Evolutionary conservation across 2,329 filamentous ascomycete genomes (phyloP), one percentile per base, ranked within the genome.

Genomic region (Fusarium nematophilum): DNA sequence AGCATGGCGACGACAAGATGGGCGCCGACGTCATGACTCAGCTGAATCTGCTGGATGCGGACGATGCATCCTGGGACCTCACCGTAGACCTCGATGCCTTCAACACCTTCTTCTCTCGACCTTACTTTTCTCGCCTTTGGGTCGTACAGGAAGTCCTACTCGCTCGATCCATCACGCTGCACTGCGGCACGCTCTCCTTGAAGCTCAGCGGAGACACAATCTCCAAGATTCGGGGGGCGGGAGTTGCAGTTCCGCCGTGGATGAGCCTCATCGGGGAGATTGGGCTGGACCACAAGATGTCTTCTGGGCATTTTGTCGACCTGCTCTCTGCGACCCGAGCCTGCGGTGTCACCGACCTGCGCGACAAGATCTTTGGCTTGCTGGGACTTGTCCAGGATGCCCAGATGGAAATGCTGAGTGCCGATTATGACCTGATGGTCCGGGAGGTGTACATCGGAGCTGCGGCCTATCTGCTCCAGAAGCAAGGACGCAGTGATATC

Each of bases 371-470:
- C 11, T 61, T 61, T 29, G 57, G 57, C 9, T 9, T 61, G 4
- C 47, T 61, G 21, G 59, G 57, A 11, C 25, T 62, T 5, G 29
- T 57, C 6, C 33, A 40, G n/a, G 34, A 36, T 7, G 15, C 46
- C 13, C 42, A 46, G 18, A n/a, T n/a, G 4, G 44, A 52, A 1
- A 11, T 4, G 5, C 23, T 61, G 8, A 44, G 27, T 13, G 57
- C 46, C 7, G 43, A 61, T 8, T 61, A 61, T n/a, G 46, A 52
- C 9, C 27, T 61, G 9, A 60, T 18, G 30, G 51, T 60, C n/a
- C 42, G 58, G 9, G 58, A 61, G 36, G 58, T 61, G 10, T 60
- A 46, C 10, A 61, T 61, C 21, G 58, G 58, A 14, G 46, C 53
- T 27, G 57, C 58, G 1, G 13, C 57, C 10, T 61, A 60, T 14